Percentiles rank a stretch among this genome's conserved stretches.
These are phyloP conservation scores for Calonectria naviculata DNA, from an alignment of 2,329 filamentous ascomycete species.

Conservation along the genomic window DNA sequence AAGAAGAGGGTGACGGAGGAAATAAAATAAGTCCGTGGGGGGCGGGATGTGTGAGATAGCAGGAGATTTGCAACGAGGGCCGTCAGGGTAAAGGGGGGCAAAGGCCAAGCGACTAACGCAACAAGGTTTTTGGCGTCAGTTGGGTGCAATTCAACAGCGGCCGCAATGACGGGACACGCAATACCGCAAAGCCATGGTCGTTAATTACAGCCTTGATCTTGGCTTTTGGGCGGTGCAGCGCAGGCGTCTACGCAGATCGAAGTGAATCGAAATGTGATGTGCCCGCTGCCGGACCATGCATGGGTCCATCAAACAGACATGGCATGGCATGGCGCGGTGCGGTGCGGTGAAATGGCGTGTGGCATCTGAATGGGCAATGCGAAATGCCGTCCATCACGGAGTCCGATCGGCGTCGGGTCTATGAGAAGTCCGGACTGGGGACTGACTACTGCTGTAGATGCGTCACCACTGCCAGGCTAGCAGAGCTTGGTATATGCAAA, in stretches of 20 bases:
- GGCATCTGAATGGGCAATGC: neutral
- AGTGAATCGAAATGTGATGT: neutral
- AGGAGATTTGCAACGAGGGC: neutral
- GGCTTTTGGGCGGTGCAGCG: constrained; percentile 3
- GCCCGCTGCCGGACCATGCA: neutral
- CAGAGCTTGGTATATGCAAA: neutral
- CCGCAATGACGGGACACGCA: neutral
- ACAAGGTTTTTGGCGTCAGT: constrained; percentile 8
- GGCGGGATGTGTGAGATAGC: neutral
- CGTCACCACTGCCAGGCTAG: constrained; percentile 1
- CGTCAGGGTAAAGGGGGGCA: neutral
- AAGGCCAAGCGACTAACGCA: neutral
- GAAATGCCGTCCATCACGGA: constrained; percentile 31
- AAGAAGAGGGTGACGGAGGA: neutral
- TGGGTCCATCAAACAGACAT: no score
- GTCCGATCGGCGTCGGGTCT: constrained; percentile 40
- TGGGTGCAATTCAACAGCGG: constrained; percentile 1
- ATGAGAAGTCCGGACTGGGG: constrained; percentile 35
- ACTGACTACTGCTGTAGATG: neutral
- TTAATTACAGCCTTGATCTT: neutral
- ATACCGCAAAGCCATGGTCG: neutral
- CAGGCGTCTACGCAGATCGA: neutral
- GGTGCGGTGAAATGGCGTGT: constrained; percentile 1
- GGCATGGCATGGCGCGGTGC: neutral
- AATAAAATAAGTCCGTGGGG: neutral